Percentiles rank a stretch among this genome's conserved stretches.
phyloP scores from a whole-genome alignment of 2,329 filamentous ascomycete genomes.

The Zalaria sp. region DNA sequence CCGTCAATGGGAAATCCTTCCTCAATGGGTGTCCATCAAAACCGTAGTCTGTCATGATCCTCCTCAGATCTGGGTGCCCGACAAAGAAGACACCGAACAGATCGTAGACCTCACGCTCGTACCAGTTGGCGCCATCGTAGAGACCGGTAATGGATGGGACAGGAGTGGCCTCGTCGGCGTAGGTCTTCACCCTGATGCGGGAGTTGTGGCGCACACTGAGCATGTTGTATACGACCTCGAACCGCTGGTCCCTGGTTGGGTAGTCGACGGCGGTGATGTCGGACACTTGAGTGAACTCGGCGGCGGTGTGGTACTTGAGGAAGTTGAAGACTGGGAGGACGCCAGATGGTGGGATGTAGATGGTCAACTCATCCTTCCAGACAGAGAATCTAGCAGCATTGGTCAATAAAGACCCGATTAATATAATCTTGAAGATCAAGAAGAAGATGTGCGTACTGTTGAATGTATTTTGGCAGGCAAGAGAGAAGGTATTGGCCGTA shows the following conservation, averaged over 20 bases:
- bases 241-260: conserved; percentile 86
- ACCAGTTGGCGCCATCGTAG: conserved; percentile 96
- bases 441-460: conserved; percentile 46
- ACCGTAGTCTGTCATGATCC: conserved; percentile 99
- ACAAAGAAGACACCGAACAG: conserved; percentile 95
- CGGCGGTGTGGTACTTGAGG: conserved; percentile 93
- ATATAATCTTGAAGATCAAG: background rate
- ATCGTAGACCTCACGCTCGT: conserved; percentile 95
- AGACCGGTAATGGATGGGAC: conserved; percentile 77
- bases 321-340: conserved; percentile 88
- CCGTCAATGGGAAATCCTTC: conserved; percentile 96
- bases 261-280: conserved; percentile 93
- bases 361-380: conserved; percentile 94
- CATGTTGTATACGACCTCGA: conserved; percentile 96
- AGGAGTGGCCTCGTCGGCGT: conserved; percentile 88
- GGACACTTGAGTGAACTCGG: conserved; percentile 88
- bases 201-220: conserved; percentile 93
- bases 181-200: conserved; percentile 95
- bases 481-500: conserved; percentile 97
- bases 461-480: conserved; percentile 91
- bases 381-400: conserved; percentile 60
- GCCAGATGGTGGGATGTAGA: conserved; percentile 62
- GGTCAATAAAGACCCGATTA: background rate
- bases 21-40: conserved; percentile 95
- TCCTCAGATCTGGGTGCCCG: conserved; percentile 84